A percentile compares a stretch with the other conserved stretches of the same genome.
Evolutionary conservation across 2,329 filamentous ascomycete species (phyloP).

Genomic region (Paraphaeosphaeria minitans): DNA sequence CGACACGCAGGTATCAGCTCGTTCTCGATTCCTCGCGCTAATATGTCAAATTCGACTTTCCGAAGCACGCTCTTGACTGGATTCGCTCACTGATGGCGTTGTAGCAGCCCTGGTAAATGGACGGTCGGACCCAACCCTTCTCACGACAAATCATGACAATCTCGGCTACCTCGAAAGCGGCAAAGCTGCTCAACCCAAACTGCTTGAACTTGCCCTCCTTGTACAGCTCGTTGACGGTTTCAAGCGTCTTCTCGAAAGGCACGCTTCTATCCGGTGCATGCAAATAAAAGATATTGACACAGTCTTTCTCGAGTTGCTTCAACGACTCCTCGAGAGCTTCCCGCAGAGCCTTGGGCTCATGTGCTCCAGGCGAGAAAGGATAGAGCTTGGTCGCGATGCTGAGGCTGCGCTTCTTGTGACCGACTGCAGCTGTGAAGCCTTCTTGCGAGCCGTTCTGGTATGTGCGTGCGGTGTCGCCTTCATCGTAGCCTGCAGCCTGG

Average conservation of each 20-base stretch:
- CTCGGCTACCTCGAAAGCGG: constrained; percentile 1
- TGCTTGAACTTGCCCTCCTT: neutral
- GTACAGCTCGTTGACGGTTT: neutral
- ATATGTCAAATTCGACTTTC: no score
- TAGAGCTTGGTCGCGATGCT: neutral
- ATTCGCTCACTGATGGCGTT: constrained; percentile 40
- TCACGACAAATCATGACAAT: neutral
- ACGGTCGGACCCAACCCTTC: neutral
- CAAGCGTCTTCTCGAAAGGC: constrained; percentile 1
- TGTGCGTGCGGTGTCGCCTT: constrained; percentile 1
- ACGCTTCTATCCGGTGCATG: no score
- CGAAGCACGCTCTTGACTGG: no score
- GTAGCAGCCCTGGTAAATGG: neutral
- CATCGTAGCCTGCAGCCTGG: neutral
- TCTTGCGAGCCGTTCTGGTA: constrained; percentile 1
- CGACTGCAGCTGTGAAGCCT: neutral
- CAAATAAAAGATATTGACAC: no score
- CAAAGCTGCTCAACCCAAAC: neutral
- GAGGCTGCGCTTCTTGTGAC: neutral
- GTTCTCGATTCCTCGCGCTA: no score
- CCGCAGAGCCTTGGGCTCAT: neutral
- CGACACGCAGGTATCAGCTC: no score
- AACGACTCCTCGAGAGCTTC: neutral
- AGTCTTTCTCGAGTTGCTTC: no score
- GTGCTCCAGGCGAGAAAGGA: neutral